Conservation (phyloP, 805 yeast species). For the Yarrowia osloensis region DNA sequence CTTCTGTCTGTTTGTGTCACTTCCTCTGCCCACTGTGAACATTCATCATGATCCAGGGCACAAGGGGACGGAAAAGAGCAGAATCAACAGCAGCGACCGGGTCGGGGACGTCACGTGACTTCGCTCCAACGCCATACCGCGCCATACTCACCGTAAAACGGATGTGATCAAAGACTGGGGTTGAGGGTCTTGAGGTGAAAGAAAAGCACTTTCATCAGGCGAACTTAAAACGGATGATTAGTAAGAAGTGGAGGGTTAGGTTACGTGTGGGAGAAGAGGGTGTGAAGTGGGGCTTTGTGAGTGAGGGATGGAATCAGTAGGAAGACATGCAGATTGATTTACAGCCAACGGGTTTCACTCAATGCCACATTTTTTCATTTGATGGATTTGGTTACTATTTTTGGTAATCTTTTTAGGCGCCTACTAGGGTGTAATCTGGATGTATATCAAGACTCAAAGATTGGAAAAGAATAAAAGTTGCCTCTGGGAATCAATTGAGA, state of each 20-base stretch:
- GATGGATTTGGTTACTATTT: too few relatives aligned
- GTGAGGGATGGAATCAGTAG: too few relatives aligned
- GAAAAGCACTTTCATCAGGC: slow-evolving; percentile 10
- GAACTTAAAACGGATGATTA: slow-evolving; percentile 1
- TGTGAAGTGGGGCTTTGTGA: too few relatives aligned
- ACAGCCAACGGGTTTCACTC: too few relatives aligned
- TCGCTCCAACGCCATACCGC: not conserved
- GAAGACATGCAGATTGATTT: too few relatives aligned
- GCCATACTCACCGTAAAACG: slow-evolving; percentile 20
- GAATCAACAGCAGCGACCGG: not conserved
- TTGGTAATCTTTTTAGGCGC: too few relatives aligned
- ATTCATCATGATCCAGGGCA: not conserved
- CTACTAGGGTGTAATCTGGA: too few relatives aligned
- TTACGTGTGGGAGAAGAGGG: not conserved
- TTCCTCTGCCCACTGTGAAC: not conserved
- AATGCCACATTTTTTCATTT: too few relatives aligned
- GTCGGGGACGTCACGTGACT: not conserved
- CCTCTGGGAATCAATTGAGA: too few relatives aligned
- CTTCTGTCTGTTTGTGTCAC: too few relatives aligned
- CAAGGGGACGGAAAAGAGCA: not conserved
- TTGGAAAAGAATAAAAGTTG: too few relatives aligned
- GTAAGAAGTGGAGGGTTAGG: not conserved
- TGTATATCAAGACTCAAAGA: too few relatives aligned
- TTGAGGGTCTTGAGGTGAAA: slow-evolving; percentile 25
- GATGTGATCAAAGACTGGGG: slow-evolving; percentile 24